Percentiles rank a stretch among this genome's conserved stretches.
Conservation (phyloP, 2,329 filamentous ascomycete genomes). For the Hymenoscyphus fructigenus region DNA sequence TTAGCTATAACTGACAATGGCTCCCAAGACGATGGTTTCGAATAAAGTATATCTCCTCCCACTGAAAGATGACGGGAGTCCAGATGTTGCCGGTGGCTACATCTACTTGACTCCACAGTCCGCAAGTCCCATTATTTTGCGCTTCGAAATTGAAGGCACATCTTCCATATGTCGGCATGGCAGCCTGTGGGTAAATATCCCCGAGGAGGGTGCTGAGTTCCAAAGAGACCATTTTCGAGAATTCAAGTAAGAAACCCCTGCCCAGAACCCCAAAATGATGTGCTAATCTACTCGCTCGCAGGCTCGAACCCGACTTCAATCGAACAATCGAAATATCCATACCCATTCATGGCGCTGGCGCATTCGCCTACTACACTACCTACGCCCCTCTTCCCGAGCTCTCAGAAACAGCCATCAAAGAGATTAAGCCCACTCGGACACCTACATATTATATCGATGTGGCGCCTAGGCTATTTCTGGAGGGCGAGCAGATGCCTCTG, state of each 20-base stretch:
- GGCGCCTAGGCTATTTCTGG: conserved; percentile 74
- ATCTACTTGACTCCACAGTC: conserved; percentile 81
- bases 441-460: conserved; percentile 91
- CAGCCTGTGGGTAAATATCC: conserved; percentile 95
- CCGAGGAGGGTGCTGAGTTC: conserved; percentile 72
- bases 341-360: conserved; percentile 77
- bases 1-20: conserved; percentile 44
- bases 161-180: conserved; percentile 94
- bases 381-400: conserved; percentile 82
- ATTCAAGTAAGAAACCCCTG: conserved; percentile 70
- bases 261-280: neutral
- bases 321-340: conserved; percentile 87
- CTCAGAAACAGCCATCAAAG: conserved; percentile 48
- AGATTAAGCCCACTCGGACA: conserved; percentile 63
- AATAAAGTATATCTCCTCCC: conserved; percentile 82
- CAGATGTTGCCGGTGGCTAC: conserved; percentile 84
- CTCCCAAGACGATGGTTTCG: conserved; percentile 61
- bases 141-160: conserved; percentile 90
- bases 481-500: conserved; percentile 73
- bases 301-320: conserved; percentile 90
- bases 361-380: conserved; percentile 92
- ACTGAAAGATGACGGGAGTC: conserved; percentile 89
- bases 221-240: conserved; percentile 77
- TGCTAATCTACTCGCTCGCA: conserved; percentile 40
- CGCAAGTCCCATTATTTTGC: conserved; percentile 72